These are phyloP conservation scores for Angomonas ambiguus DNA, from an alignment of 208 protist species.

Conservation along the genomic window DNA sequence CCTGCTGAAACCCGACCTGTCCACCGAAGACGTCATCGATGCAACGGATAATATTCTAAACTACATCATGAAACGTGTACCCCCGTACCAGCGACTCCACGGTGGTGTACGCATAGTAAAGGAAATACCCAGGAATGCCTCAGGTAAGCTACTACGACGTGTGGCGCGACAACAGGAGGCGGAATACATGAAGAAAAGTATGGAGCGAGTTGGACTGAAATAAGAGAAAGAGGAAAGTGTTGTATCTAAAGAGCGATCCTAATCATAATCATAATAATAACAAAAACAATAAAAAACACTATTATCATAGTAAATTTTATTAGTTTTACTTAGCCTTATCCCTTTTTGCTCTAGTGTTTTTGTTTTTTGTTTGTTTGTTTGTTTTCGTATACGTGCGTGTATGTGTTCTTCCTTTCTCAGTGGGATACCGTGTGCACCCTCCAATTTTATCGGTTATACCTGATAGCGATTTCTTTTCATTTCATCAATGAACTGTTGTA, in stretches of 20 bases:
- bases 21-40: constrained; percentile 24
- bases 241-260: background rate
- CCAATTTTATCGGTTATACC: too few species aligned
- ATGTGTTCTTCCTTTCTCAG: too few species aligned
- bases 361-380: constrained; percentile 2
- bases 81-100: constrained; percentile 72
- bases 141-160: constrained; percentile 79
- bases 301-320: constrained; percentile 5
- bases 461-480: too few species aligned
- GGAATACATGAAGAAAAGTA: constrained; percentile 27
- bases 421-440: too few species aligned
- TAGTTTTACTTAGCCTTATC: background rate
- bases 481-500: too few species aligned
- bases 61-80: constrained; percentile 31
- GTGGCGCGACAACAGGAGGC: constrained; percentile 26
- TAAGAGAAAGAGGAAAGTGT: background rate
- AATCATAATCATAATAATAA: background rate
- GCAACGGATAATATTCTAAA: constrained; percentile 35
- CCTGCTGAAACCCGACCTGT: constrained; percentile 29
- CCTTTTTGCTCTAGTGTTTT: too few species aligned
- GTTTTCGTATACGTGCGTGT: too few species aligned
- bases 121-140: constrained; percentile 50
- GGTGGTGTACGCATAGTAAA: constrained; percentile 58
- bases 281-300: constrained; percentile 3
- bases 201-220: background rate